Evolutionary conservation across 768 basidiomycete genomes (phyloP).

Genomic region (Asterophora parasitica): DNA sequence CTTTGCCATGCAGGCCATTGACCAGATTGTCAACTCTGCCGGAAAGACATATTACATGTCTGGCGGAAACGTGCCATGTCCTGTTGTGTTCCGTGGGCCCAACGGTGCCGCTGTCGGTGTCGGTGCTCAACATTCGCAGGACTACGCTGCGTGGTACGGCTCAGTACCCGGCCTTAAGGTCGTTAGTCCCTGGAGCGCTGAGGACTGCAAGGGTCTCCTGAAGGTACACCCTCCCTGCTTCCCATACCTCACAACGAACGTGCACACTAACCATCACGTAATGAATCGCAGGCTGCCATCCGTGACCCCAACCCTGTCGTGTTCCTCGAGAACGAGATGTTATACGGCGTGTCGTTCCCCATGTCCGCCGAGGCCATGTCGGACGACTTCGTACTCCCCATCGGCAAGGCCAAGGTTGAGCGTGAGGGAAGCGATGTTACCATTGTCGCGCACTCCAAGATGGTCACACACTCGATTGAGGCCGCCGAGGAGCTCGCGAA

Average conservation of each 20-base stretch:
- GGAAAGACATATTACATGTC: slow-evolving; percentile 99
- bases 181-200: slow-evolving; percentile 95
- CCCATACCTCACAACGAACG: neutral
- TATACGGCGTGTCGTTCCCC: slow-evolving; percentile 97
- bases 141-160: slow-evolving; percentile 94
- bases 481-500: slow-evolving; percentile 91
- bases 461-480: slow-evolving; percentile 93
- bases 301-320: slow-evolving; percentile 98
- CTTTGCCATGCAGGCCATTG: slow-evolving; percentile 99
- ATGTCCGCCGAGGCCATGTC: slow-evolving; percentile 94
- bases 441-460: slow-evolving; percentile 96
- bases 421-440: slow-evolving; percentile 90
- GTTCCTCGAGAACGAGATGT: slow-evolving; percentile 98
- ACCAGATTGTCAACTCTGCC: slow-evolving; percentile 99
- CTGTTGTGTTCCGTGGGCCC: slow-evolving; percentile 98
- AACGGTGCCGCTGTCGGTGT: slow-evolving; percentile 99
- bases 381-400: slow-evolving; percentile 90
- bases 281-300: slow-evolving; percentile 69
- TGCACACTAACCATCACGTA: neutral
- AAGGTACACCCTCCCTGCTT: slow-evolving; percentile 58
- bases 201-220: slow-evolving; percentile 97
- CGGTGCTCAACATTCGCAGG: slow-evolving; percentile 95
- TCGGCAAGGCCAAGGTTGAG: slow-evolving; percentile 97
- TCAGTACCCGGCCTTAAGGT: slow-evolving; percentile 95
- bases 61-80: slow-evolving; percentile 96